These are phyloP conservation scores for Tremellales sp. DNA, from an alignment of 1,284 basidiomycete genomes.

Conservation along the genomic window DNA sequence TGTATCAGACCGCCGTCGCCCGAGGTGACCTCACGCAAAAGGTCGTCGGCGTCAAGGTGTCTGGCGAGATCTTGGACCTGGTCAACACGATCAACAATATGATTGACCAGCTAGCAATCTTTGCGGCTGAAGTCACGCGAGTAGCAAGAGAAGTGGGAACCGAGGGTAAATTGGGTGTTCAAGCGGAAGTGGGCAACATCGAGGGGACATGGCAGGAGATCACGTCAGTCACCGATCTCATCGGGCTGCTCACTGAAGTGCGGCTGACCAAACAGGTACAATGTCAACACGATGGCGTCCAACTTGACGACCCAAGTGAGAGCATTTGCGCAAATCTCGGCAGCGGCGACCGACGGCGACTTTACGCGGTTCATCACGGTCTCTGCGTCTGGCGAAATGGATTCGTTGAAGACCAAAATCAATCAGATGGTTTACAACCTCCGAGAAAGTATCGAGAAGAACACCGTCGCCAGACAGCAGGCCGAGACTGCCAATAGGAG, in stretches of 20 bases:
- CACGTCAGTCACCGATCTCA: conserved; percentile 62
- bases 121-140: conserved; percentile 90
- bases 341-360: conserved; percentile 97
- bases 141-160: conserved; percentile 93
- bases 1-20: conserved; percentile 80
- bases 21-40: conserved; percentile 91
- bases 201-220: conserved; percentile 99
- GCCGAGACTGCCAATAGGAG: conserved; percentile 93
- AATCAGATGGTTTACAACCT: conserved; percentile 96
- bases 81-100: conserved; percentile 79
- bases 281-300: conserved; percentile 89
- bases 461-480: conserved; percentile 94
- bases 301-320: conserved; percentile 98
- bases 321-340: conserved; percentile 97
- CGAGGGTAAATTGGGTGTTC: conserved; percentile 93
- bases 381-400: conserved; percentile 98
- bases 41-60: conserved; percentile 85
- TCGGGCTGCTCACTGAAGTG: conserved; percentile 27
- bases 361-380: conserved; percentile 99
- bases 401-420: conserved; percentile 92
- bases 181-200: conserved; percentile 93
- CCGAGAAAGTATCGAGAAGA: conserved; percentile 96
- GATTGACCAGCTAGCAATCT: conserved; percentile 94
- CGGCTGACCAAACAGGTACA: too few species aligned
- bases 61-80: conserved; percentile 91